Evolutionary conservation across 345 rosid species (phyloP), one percentile per base, ranked within the genome.

Genomic region (Ricinus communis): DNA sequence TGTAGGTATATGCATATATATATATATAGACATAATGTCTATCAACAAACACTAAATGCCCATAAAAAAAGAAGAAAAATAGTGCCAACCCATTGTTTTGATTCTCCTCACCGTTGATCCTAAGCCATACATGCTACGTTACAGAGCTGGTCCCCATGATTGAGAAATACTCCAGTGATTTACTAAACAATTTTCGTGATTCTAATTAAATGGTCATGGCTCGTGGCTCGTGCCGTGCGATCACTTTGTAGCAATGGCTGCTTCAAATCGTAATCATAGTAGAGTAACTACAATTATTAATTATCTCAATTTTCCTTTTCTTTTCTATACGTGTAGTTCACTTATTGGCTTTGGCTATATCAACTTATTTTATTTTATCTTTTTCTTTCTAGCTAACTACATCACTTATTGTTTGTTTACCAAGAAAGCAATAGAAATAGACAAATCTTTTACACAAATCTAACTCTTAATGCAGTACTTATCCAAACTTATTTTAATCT

Each of bases 121-220:
- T 16, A 45, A 58, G 11, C 65, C 19, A 45, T 21, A 63, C 13
- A 1, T 36, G n/a, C n/a, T n/a, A n/a, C n/a, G n/a, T n/a, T n/a
- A n/a, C n/a, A n/a, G n/a, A 4, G 41, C 50, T 74, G 81, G 84
- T 75, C 76, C 84, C 84, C 63, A 52, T 74, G 79, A 77, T 52
- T 62, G 53, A 65, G 71, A 77, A 70, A 38, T 74, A 27, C n/a
- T n/a, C n/a, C 49, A 51, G 8, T 51, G 2, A 5, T 51, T 51
- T 18, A 51, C n/a, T 50, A 50, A 52, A 52, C 22, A 1, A 3
- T 65, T 50, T 31, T 57, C n/a, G 62, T 41, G 71, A 62, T 38
- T 62, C 10, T 12, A 40, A 40, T 51, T 24, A 51, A 18, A 16
- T n/a, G n/a, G n/a, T n/a, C n/a, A 51, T 51, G 55, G 55, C 55